Evolutionary conservation across 2,329 filamentous ascomycete species (phyloP).

Genomic region (Lecanicillium sp.): DNA sequence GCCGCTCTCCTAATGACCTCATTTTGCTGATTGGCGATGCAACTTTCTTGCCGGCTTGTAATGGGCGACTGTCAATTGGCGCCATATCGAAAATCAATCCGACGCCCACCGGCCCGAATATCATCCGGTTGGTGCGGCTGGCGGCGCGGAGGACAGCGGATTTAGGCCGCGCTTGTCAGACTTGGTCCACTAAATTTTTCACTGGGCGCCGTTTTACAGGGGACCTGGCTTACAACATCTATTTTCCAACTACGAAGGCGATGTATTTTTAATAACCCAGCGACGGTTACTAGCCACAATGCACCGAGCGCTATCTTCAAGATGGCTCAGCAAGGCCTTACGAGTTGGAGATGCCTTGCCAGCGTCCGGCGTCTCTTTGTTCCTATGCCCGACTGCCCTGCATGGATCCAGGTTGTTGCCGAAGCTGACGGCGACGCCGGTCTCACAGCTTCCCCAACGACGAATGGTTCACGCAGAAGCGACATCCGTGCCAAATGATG

Average conservation of each 20-base stretch:
- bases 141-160: neutral
- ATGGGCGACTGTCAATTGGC: too few relatives aligned
- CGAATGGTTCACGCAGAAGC: slow-evolving; percentile 21
- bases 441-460: slow-evolving; percentile 11
- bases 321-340: slow-evolving; percentile 34
- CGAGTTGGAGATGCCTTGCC: slow-evolving; percentile 30
- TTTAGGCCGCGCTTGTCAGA: too few relatives aligned
- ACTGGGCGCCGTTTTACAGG: neutral
- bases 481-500: neutral
- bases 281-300: slow-evolving; percentile 26
- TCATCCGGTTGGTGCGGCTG: slow-evolving; percentile 12
- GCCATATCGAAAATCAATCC: too few relatives aligned
- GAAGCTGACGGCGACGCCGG: neutral
- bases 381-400: slow-evolving; percentile 34
- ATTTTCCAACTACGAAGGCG: too few relatives aligned
- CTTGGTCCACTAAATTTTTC: slow-evolving; percentile 5
- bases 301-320: slow-evolving; percentile 34
- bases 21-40: slow-evolving; percentile 18
- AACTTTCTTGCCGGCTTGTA: neutral
- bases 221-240: too few relatives aligned
- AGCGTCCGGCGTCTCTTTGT: slow-evolving; percentile 33
- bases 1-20: slow-evolving; percentile 53
- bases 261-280: too few relatives aligned
- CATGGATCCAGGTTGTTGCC: slow-evolving; percentile 17
- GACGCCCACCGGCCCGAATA: slow-evolving; percentile 15